Evolutionary conservation across 805 yeast species (phyloP), one percentile per base, ranked within the genome.

Genomic region (Metschnikowia lachancei): DNA sequence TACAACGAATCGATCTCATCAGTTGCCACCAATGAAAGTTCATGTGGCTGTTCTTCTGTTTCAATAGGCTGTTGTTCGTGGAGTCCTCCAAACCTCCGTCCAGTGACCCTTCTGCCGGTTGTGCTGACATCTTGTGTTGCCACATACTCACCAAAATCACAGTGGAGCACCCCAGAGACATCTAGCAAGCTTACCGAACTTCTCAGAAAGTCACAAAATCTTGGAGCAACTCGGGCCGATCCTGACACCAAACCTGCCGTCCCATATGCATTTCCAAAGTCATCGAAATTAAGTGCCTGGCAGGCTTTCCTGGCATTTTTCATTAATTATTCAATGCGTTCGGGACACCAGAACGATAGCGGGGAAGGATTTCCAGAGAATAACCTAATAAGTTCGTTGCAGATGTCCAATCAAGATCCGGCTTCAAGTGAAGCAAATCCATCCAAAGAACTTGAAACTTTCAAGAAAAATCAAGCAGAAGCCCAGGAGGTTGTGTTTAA

Each of bases 1-100:
- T 47, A 40, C 18, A 45, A 42, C 31, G 53, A 52, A 31, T 50
- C 54, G 3, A 32, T 48, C 6, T 37, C 44, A 7, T 51, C 54
- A 7, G 29, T 36, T 18, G 36, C 45, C 12, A 41, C 43, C 14
- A 36, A 39, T 11, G 45, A 41, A 4, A 24, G 41, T 10, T 39
- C 47, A 24, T 44, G 45, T 36, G 41, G 36, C 11, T 34, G 45
- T 16, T 16, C 36, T 1, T 4, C 38, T 4, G 2, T 12, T 26
- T 26, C 20, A 11, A 6, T 26, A 5, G 14, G 19, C 42, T 26
- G 42, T n/a, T 37, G 17, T 26, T 26, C 42, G 1, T 22, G 39
- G 32, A 24, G 32, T 18, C 41, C 43, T 5, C 11, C 28, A 13
- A 33, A 12, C 18, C 29, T 20, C 3, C 36, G 42, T 24, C 39